These are phyloP conservation scores for Hsuehochloa calcarea DNA, from an alignment of 176 grass and related monocot genomes.

Conservation along the genomic window DNA sequence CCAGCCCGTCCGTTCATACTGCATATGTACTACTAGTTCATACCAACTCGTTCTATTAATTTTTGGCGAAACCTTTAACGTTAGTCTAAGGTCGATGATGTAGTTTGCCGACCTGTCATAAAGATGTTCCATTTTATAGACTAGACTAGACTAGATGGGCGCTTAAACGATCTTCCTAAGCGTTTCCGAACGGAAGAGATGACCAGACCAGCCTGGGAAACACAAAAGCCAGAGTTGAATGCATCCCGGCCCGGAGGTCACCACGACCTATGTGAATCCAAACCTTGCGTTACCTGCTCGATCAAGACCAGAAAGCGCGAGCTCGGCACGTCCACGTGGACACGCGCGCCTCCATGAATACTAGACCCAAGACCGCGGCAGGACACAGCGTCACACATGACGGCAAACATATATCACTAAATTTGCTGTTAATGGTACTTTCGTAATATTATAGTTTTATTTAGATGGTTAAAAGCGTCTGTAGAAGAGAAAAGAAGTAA, in stretches of 20 bases:
- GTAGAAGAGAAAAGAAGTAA: too few species aligned
- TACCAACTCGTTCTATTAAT: background rate
- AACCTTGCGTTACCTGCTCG: too few species aligned
- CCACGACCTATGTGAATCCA: background rate
- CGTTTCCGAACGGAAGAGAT: background rate
- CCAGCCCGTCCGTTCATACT: background rate
- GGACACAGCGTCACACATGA: too few species aligned
- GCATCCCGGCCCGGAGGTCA: background rate
- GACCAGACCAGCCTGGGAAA: background rate
- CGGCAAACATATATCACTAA: too few species aligned
- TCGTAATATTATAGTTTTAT: too few species aligned
- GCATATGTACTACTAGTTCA: background rate
- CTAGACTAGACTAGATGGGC: background rate
- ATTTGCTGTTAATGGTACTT: too few species aligned
- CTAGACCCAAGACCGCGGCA: background rate
- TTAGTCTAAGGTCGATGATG: background rate
- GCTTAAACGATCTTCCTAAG: background rate
- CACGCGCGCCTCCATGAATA: constrained; percentile 1
- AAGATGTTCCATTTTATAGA: background rate
- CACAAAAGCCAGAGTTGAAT: background rate
- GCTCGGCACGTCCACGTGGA: background rate
- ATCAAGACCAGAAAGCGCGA: constrained; percentile 12
- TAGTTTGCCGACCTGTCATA: background rate
- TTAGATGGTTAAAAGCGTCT: too few species aligned
- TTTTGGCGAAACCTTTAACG: background rate